phyloP scores from a whole-genome alignment of 2,329 filamentous ascomycete species.

The Clarireedia hainanense region DNA sequence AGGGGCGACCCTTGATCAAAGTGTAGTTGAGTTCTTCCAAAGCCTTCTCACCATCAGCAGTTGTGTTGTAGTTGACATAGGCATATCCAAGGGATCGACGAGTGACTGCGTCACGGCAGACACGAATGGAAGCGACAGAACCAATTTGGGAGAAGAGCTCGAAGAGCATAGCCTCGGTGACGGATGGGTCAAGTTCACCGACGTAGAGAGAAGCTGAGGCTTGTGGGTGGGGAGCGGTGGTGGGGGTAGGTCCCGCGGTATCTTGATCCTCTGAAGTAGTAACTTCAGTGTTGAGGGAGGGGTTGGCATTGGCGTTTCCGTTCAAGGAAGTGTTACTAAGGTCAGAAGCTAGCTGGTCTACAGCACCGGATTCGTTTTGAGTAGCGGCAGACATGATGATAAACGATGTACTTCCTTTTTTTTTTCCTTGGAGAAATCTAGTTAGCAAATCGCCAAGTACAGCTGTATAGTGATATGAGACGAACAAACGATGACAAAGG shows the following conservation, averaged over 20 bases:
- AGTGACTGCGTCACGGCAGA: conserved; percentile 98
- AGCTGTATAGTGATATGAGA: neutral
- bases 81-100: conserved; percentile 97
- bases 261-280: conserved; percentile 50
- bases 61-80: conserved; percentile 99
- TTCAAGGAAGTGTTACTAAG: conserved; percentile 65
- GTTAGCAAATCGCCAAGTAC: conserved; percentile 10
- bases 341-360: conserved; percentile 76
- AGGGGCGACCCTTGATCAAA: conserved; percentile 95
- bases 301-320: conserved; percentile 57
- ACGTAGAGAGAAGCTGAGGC: conserved; percentile 98
- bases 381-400: conserved; percentile 56
- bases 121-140: conserved; percentile 97
- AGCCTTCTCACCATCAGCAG: conserved; percentile 90
- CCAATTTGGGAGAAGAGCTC: conserved; percentile 99
- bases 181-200: conserved; percentile 92
- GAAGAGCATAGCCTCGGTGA: conserved; percentile 99
- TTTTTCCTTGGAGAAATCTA: conserved; percentile 8
- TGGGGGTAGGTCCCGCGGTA: conserved; percentile 61
- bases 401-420: conserved; percentile 20
- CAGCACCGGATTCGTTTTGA: conserved; percentile 45
- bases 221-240: conserved; percentile 71
- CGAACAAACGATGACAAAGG: neutral
- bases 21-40: conserved; percentile 99
- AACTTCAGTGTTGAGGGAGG: conserved; percentile 70